Base-by-base conservation (phyloP, 306 rosid species). In the Carpinus fangiana region DNA sequence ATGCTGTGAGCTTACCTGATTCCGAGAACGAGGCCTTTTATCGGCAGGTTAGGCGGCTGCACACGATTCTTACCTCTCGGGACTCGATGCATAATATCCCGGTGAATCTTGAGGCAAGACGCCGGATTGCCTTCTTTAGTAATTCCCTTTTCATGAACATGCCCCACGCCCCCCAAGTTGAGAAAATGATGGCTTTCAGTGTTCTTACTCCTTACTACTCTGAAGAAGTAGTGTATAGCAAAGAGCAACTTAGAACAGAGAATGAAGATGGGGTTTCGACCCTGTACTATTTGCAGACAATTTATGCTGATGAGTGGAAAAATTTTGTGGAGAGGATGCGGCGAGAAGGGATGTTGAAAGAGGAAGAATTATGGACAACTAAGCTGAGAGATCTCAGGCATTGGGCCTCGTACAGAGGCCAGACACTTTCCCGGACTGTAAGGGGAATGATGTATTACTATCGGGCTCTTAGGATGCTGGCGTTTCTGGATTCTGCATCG, bases 371-470 rank as follows among this genome's bases (percentile, higher is more conserved):
- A 36, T 95, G 98, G 98, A 86, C 89, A 41, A 88, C 84, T 5
- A 93, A 88, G 83, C 77, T 91, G 66, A 88, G 92, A 87, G 98
- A 95, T 68, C 83, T 95, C 76, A 93, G 98, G 91, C 96, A 90
- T 46, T 95, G 99, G 99, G 98, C 98, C 21, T 95, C 99, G 50
- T 90, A 82, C 86, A 85, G 99, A 78, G 99, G 99, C 50, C 99
- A 92, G 84, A 92, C 99, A 34, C 86, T 95, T 45, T 70, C 96
- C 2, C 88, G 94, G 52, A 95, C 99, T n/a, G 99, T 95, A 61
- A 86, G 99, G 84, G 99, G 99, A 75, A 95, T 92, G 99, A 95
- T 95, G 97, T 95, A 92, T 81, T 91, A 95, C 79, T 91, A 89
- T 75, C 89, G 94, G 65, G 99, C 99, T 55, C 97, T 95, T 75